Conservation (phyloP, 2,329 filamentous ascomycete species). For the Clarireedia homoeocarpa region DNA sequence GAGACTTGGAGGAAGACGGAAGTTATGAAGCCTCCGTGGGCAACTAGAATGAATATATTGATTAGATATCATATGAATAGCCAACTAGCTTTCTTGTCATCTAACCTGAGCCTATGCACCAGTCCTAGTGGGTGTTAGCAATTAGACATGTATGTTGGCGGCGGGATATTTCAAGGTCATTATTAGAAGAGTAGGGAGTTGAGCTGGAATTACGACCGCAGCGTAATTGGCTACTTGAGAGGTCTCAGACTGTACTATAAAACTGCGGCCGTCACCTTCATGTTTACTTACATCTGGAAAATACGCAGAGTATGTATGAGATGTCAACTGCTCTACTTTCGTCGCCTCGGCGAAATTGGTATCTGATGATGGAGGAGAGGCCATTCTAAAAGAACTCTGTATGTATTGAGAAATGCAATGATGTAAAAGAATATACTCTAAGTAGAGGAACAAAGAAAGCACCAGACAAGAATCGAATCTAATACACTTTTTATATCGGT, state of each 20-base stretch:
- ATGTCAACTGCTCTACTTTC: slow-evolving; percentile 38
- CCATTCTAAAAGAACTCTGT: not conserved
- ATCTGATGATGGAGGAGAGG: not conserved
- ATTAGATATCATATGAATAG: not conserved
- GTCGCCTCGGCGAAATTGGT: slow-evolving; percentile 34
- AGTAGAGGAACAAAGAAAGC: too few relatives aligned
- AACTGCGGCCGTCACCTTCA: not conserved
- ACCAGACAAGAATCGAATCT: too few relatives aligned
- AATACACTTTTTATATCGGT: too few relatives aligned
- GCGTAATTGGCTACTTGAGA: too few relatives aligned
- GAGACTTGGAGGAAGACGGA: slow-evolving; percentile 53
- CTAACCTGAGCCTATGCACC: slow-evolving; percentile 58
- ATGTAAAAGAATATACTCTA: not conserved
- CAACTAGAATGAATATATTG: slow-evolving; percentile 42
- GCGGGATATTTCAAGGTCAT: not conserved
- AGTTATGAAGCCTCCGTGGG: slow-evolving; percentile 64
- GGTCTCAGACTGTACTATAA: too few relatives aligned
- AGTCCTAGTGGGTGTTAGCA: slow-evolving; percentile 33
- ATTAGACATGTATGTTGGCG: not conserved
- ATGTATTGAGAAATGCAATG: not conserved
- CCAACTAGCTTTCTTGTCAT: not conserved
- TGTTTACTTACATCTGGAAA: slow-evolving; percentile 34
- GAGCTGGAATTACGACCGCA: too few relatives aligned
- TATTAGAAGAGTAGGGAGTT: not conserved
- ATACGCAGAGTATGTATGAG: slow-evolving; percentile 49